Base-by-base conservation (phyloP, 805 yeast genomes). In the Spencermartinsiella europaea region DNA sequence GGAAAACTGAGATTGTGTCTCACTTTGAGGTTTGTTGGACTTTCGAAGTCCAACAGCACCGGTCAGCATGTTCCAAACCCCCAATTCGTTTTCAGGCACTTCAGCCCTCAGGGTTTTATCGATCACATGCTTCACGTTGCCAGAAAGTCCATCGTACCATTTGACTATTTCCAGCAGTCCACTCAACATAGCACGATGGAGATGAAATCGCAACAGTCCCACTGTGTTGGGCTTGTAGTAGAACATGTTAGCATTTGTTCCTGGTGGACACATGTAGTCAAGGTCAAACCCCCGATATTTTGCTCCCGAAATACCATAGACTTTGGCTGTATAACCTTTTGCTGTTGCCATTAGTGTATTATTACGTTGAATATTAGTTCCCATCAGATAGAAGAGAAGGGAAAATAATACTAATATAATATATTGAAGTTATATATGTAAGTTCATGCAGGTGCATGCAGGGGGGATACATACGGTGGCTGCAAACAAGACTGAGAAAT, bases 241-340 rank as follows among this genome's bases (percentile, higher is more conserved):
- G 34, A 49, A 33, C 33, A 28, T 34, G 21, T 46, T 34, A 10
- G 39, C 34, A 15, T 52, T 52, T 0, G 59, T 46, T 14, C 58
- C 60, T 1, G 59, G 47, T 3, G 50, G 37, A 25, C 55, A 46
- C 36, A 55, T 47, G 17, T 44, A 16, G 19, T 56, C 59, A 19
- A 55, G 45, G 33, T 52, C 42, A 36, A 56, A 53, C 25, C 56
- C 57, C 37, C 22, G 21, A 22, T 16, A 38, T 12, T 44, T 28
- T 15, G 43, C 38, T 5, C 42, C 40, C 16, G 31, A 10, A 14
- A 42, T 7, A n/a, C 50, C 50, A 22, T 27, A 47, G 20, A 28
- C 37, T 35, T 42, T 42, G 14, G 49, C 40, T 8, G 49, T 41
- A 20, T 22, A 38, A 16, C 31, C 31, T 25, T 25, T 25, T 25